A percentile compares a stretch with the other conserved stretches of the same genome.
Conservation (phyloP, 129 eudicot species). For the Cynara cardunculus region DNA sequence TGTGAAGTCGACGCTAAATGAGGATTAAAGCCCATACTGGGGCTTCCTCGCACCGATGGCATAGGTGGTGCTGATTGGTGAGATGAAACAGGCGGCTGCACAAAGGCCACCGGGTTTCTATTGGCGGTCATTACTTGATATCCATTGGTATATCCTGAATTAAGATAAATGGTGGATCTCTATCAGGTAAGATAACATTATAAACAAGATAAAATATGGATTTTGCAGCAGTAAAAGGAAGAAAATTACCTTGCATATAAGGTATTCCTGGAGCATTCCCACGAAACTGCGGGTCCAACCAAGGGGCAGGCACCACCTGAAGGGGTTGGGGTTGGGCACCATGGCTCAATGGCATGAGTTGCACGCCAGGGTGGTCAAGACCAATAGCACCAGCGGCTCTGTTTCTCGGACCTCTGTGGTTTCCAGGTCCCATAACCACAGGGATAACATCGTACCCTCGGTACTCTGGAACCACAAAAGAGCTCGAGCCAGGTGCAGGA, state of each 20-base stretch:
- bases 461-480: conserved; percentile 46
- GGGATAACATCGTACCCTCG: conserved; percentile 33
- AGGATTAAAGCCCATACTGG: conserved; percentile 40
- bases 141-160: conserved; percentile 51
- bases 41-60: conserved; percentile 54
- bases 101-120: conserved; percentile 42
- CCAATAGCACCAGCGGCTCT: conserved; percentile 37
- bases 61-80: conserved; percentile 41
- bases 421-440: conserved; percentile 41
- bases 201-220: background rate
- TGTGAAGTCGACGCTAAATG: conserved; percentile 38
- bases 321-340: conserved; percentile 26
- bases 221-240: background rate
- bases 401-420: conserved; percentile 38
- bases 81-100: conserved; percentile 35
- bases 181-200: background rate
- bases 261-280: conserved; percentile 40
- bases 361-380: conserved; percentile 30
- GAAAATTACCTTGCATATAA: conserved; percentile 49
- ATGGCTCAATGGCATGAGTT: conserved; percentile 44
- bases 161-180: background rate
- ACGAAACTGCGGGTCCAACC: conserved; percentile 59
- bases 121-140: conserved; percentile 40
- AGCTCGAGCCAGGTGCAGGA: conserved; percentile 53
- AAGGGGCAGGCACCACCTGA: conserved; percentile 52